Evolutionary conservation across 2,329 filamentous ascomycete species (phyloP).

Genomic region (Metarhizium rileyi): DNA sequence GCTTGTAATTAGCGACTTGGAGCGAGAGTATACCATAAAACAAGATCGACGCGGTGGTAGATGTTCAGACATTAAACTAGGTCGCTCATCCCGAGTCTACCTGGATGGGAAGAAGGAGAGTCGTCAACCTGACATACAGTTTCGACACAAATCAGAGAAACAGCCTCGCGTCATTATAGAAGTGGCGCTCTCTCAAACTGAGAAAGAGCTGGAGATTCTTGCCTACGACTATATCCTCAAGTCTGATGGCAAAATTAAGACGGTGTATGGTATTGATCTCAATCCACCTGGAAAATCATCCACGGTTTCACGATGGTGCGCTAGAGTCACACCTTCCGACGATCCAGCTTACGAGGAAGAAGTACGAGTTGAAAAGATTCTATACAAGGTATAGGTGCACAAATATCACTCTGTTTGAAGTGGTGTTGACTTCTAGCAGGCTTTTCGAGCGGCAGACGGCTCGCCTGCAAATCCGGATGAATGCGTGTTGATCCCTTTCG

Average conservation of each 20-base stretch:
- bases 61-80: not conserved
- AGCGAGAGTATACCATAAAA: not conserved
- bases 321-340: not conserved
- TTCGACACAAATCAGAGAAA: not conserved
- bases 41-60: not conserved
- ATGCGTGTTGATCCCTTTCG: not conserved
- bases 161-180: slow-evolving; percentile 1
- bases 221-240: slow-evolving; percentile 2
- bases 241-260: slow-evolving; percentile 1
- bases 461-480: slow-evolving; percentile 1
- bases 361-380: slow-evolving; percentile 1
- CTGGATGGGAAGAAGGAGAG: not conserved
- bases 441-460: slow-evolving; percentile 1
- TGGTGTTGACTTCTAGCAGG: not conserved
- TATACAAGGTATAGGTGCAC: not conserved
- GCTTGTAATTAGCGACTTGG: not conserved
- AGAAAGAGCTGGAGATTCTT: not conserved
- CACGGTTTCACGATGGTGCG: slow-evolving; percentile 1
- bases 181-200: not conserved
- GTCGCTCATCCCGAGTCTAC: not conserved
- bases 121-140: slow-evolving; percentile 2
- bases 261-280: slow-evolving; percentile 1
- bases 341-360: slow-evolving; percentile 2
- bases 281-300: not conserved
- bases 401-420: not conserved